These are phyloP conservation scores for Blastocladiella britannica DNA, from an alignment of 192 early-diverging fungal species.

Conservation along the genomic window DNA sequence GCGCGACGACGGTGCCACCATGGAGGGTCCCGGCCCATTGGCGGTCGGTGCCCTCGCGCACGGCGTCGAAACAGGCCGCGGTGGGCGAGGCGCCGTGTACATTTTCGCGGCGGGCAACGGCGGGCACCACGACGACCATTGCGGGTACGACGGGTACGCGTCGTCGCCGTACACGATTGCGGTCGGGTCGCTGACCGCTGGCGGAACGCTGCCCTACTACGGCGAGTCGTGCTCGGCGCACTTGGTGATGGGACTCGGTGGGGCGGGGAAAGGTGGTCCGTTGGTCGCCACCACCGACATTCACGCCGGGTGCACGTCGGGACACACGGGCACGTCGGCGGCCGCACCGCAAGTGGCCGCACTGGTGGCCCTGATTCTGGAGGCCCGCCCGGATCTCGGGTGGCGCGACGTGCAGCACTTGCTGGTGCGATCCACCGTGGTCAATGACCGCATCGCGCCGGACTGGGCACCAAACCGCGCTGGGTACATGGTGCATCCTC, in stretches of 20 bases:
- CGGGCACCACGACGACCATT: conserved; percentile 59
- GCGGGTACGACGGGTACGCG: conserved; percentile 91
- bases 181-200: conserved; percentile 61
- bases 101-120: conserved; percentile 93
- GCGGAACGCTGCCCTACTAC: conserved; percentile 58
- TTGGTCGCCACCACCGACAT: conserved; percentile 50
- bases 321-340: conserved; percentile 84
- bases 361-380: conserved; percentile 65
- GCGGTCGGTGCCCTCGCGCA: conserved; percentile 67
- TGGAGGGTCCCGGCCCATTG: conserved; percentile 61
- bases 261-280: not conserved
- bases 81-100: conserved; percentile 68
- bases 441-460: conserved; percentile 39
- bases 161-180: conserved; percentile 90
- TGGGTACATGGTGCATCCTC: not conserved
- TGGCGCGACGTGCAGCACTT: conserved; percentile 93
- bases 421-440: conserved; percentile 49
- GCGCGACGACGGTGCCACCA: conserved; percentile 59
- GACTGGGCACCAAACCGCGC: conserved; percentile 39
- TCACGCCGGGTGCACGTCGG: conserved; percentile 40
- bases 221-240: conserved; percentile 75
- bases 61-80: conserved; percentile 63
- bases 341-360: conserved; percentile 85
- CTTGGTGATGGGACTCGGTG: conserved; percentile 29
- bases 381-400: conserved; percentile 68